Conservation (phyloP, 2,329 filamentous ascomycete species). For the Penicillium sp. region DNA sequence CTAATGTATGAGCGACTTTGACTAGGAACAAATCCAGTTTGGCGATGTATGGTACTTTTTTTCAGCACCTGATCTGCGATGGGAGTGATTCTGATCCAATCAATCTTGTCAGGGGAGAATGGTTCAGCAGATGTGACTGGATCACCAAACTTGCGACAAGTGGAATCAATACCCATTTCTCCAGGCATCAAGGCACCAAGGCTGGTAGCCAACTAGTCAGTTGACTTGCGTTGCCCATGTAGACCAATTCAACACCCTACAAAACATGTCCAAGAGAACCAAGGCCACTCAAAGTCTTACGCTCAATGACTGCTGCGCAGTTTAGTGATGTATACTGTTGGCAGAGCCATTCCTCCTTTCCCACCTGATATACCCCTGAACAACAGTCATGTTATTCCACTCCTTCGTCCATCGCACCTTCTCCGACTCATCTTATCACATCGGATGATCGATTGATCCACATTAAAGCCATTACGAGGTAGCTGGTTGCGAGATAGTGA, state of each 20-base stretch:
- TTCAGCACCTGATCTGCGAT: neutral
- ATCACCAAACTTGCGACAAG: neutral
- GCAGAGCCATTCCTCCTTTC: no score
- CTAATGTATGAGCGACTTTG: neutral
- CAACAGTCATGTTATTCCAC: neutral
- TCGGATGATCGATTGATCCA: neutral
- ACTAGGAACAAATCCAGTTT: neutral
- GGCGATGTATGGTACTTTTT: neutral
- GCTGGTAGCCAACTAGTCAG: neutral
- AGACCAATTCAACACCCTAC: neutral
- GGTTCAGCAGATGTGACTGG: neutral
- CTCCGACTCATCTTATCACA: neutral
- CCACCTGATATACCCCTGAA: no score
- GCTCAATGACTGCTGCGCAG: neutral
- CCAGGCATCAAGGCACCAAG: neutral
- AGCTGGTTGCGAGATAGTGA: neutral
- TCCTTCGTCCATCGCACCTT: neutral
- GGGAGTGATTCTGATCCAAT: neutral
- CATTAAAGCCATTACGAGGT: neutral
- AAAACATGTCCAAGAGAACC: no score
- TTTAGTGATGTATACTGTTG: no score
- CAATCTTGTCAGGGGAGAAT: neutral
- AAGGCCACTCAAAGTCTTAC: no score
- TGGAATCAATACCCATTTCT: neutral
- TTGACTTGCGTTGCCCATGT: neutral